Base-by-base conservation (phyloP, 2,329 filamentous ascomycete species). In the Talaromyces atroroseus region DNA sequence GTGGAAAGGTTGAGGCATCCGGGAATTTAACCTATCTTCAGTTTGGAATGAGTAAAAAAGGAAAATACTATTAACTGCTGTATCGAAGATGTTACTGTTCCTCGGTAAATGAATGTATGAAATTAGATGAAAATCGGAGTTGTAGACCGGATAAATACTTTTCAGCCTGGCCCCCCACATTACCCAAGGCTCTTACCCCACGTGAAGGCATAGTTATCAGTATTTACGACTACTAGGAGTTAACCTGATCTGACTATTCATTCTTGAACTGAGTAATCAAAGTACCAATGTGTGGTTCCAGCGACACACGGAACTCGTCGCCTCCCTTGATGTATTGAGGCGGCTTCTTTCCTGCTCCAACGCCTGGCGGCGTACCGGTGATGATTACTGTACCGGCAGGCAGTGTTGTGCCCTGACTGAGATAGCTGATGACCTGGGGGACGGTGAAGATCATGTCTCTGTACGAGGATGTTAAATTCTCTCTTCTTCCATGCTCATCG, bases 401-500 rank as follows among this genome's bases (percentile, higher is more conserved):
- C 5, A 77, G 61, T 2, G 74, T 77, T 5, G 72, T 76, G 5
- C 74, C 74, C 58, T 74, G 72, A 1, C 68, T 71, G 24, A 74
- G 62, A 59, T 71, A 72, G 59, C 64, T 70, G 52, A 79, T 63
- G 36, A 71, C 69, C 57, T 76, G 68, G 1, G 77, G 71, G 11
- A 84, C 74, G 21, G 67, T 74, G 64, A 82, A 83, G 56, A 83
- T 82, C 23, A 83, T 68, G 38, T 83, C 80, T 29, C 78, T 82
- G 59, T 23, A n/a, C n/a, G n/a, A n/a, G 49, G 46, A 32, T 23
- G 29, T 16, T 51, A 21, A 20, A 42, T 45, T 24, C 16, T n/a
- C n/a, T n/a, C n/a, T n/a, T n/a, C n/a, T n/a, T n/a, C n/a, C n/a
- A n/a, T n/a, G n/a, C n/a, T n/a, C n/a, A n/a, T n/a, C n/a, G n/a